Evolutionary conservation across 768 basidiomycete genomes (phyloP), one percentile per base, ranked within the genome.

Genomic region (Russula dissimulans): DNA sequence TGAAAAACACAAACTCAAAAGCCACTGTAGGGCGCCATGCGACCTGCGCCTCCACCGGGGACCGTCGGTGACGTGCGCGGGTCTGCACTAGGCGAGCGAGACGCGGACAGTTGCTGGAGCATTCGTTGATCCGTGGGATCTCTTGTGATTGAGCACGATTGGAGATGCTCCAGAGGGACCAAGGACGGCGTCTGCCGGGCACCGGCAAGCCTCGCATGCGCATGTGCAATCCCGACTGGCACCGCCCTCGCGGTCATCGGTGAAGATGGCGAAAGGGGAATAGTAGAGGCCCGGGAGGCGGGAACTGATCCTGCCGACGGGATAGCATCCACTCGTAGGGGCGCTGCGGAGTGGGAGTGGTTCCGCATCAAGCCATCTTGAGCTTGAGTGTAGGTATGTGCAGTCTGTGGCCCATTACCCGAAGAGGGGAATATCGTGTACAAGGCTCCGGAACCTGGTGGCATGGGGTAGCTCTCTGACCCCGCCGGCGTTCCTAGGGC

Each of bases 371-470:
- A 36, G 17, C 55, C 41, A 29, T 62, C 61, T 34, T 62, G 56
- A 3, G 61, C 61, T 34, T 62, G 56, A 3, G 61, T 56, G 45
- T 64, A 64, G 4, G 56, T n/a, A 29, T 52, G 63, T 14, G 63
- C 31, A 7, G 63, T 57, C 17, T 52, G 55, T 12, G 64, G 64
- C 26, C 63, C 58, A n/a, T 64, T 54, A 5, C 54, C 61, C 17
- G 55, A 56, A 17, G 65, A 64, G 7, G 65, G 63, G 26, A 66
- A 66, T 17, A 64, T 66, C 18, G 65, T 66, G 15, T 57, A 66
- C 10, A 66, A 41, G 36, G 59, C 63, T 14, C 63, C 65, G 15
- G 59, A 49, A 14, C 43, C 54, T 22, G 65, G 53, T 18, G 65
- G 41, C 14, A 56, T 18, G 22, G 57, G 5, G 34, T 54, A 64